Base-by-base conservation (phyloP, 345 rosid genomes). In the Jatropha curcas region DNA sequence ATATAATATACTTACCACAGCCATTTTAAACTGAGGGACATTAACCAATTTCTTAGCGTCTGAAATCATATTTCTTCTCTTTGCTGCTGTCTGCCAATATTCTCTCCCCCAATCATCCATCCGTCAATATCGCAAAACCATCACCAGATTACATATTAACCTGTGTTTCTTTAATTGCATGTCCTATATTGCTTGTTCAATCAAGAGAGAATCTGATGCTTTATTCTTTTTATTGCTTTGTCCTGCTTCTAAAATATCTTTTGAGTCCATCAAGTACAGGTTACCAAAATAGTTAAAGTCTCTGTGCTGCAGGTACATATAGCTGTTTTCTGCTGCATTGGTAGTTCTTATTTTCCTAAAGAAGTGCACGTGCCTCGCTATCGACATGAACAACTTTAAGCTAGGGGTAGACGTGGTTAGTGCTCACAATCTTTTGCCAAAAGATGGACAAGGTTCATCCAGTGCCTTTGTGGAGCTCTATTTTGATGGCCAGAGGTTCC, bases 391-490 rank as follows among this genome's bases (percentile, higher is more conserved):
- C 73, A 87, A 87, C 82, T 90, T 95, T 72, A 95, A 92, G 85
- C 92, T 95, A 2, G 98, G 90, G 12, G 89, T 95, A 1, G 97
- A 89, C 52, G 96, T 95, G 75, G 80, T 95, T 39, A 79, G 97
- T 73, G 98, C 99, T 39, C 98, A 90, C 81, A 86, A 90, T 82
- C 98, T 95, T 55, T 79, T 95, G 82, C 94, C 99, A 2, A 95
- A 92, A 84, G 99, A 95, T 28, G 98, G 97, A 28, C 86, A 82
- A 65, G 99, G 99, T 80, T 90, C 99, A 45, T 85, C 97, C 25
- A 92, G 79, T 73, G 88, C 97, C 59, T 91, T 81, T 60, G 92
- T 95, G 10, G 99, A 95, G 87, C 92, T 92, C 71, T 82, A 57
- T 82, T 95, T 95, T 56, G 99, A 95, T 39, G 92, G 94, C 74